phyloP scores from a whole-genome alignment of 169 alveolate genomes.

The Plasmodium inui region DNA sequence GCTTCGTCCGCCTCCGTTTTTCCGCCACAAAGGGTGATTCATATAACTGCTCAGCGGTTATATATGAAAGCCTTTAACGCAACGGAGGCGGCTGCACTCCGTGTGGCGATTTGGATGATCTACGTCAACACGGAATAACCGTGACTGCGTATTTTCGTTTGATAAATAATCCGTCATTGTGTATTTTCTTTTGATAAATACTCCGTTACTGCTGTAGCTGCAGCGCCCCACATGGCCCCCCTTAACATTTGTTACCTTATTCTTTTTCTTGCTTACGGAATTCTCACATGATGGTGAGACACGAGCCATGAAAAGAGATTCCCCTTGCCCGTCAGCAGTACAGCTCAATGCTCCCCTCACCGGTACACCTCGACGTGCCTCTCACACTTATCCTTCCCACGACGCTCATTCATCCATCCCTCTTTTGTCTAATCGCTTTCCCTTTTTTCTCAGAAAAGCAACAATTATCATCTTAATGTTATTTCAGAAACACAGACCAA shows the following conservation, averaged over 20 bases:
- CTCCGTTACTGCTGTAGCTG: background rate
- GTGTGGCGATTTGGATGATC: no score
- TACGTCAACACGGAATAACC: no score
- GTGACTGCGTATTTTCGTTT: no score
- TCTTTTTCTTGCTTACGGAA: no score
- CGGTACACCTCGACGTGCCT: background rate
- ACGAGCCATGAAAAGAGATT: no score
- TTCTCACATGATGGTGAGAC: no score
- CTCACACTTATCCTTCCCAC: background rate
- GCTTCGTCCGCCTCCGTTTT: background rate
- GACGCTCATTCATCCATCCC: background rate
- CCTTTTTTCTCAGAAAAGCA: background rate
- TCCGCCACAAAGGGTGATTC: background rate
- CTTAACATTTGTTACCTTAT: no score
- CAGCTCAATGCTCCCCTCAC: no score
- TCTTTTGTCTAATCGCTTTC: background rate
- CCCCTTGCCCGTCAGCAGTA: background rate
- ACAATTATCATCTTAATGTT: constrained; percentile 33
- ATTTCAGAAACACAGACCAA: constrained; percentile 77
- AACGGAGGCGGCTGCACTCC: background rate
- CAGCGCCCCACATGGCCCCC: no score
- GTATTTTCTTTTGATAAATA: background rate
- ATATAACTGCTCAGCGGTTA: background rate
- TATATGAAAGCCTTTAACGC: background rate
- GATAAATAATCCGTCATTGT: no score